Conservation (phyloP, 1,284 basidiomycete genomes). For the Ustilago crameri region DNA sequence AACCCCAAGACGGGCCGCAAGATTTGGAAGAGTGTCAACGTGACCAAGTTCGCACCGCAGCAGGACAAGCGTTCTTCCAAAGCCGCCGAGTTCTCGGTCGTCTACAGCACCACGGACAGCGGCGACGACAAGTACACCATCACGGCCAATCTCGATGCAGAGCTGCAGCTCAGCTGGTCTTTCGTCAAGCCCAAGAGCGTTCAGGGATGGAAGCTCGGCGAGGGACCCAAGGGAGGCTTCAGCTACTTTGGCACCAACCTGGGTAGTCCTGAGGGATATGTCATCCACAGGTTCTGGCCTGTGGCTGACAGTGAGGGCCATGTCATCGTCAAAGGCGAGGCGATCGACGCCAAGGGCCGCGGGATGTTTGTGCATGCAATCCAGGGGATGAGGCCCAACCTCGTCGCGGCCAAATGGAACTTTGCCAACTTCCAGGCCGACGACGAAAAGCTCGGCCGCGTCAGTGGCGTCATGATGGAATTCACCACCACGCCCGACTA, state of each 20-base stretch:
- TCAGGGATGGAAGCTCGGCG: constrained; percentile 91
- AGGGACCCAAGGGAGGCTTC: constrained; percentile 85
- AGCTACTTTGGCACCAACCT: constrained; percentile 81
- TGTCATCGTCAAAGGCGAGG: constrained; percentile 78
- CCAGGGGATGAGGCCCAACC: constrained; percentile 97
- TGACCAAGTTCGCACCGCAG: constrained; percentile 80
- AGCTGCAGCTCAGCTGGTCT: constrained; percentile 83
- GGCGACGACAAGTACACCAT: constrained; percentile 81
- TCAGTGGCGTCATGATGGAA: constrained; percentile 88
- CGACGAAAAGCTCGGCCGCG: constrained; percentile 72
- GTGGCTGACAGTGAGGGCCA: constrained; percentile 75
- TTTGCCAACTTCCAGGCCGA: constrained; percentile 83
- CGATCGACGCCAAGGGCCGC: constrained; percentile 77
- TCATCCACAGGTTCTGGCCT: constrained; percentile 66
- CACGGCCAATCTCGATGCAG: constrained; percentile 80
- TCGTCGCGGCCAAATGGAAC: constrained; percentile 93
- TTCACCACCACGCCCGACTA: constrained; percentile 77
- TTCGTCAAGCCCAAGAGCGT: constrained; percentile 77
- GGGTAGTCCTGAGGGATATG: constrained; percentile 57
- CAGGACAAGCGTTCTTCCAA: constrained; percentile 85
- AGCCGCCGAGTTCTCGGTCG: constrained; percentile 83
- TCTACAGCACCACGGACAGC: constrained; percentile 74
- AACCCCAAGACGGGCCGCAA: constrained; percentile 80
- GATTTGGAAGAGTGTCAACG: constrained; percentile 90
- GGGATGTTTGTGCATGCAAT: constrained; percentile 96